These are phyloP conservation scores for Russula brevipes DNA, from an alignment of 768 basidiomycete genomes.

Conservation along the genomic window DNA sequence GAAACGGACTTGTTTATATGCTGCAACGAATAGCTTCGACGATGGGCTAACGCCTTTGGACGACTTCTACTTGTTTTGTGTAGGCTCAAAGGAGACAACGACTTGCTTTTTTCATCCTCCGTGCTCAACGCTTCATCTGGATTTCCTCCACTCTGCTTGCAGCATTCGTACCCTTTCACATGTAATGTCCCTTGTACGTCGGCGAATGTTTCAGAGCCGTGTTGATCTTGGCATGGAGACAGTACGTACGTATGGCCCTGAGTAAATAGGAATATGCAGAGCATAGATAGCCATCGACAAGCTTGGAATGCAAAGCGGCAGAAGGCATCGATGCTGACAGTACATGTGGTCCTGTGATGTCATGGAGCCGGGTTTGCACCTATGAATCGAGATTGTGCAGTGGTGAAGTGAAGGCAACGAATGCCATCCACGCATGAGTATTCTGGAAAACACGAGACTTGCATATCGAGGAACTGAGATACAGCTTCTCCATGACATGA, in stretches of 20 bases:
- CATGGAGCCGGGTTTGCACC: not conserved
- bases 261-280: not conserved
- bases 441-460: no score
- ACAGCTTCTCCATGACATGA: not conserved
- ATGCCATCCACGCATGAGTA: no score
- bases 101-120: slow-evolving; percentile 5
- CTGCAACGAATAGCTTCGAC: not conserved
- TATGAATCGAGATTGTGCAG: not conserved
- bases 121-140: not conserved
- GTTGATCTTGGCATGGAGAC: not conserved
- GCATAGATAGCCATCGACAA: not conserved
- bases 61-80: slow-evolving; percentile 11
- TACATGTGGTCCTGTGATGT: slow-evolving; percentile 12
- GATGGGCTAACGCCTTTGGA: not conserved
- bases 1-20: slow-evolving; percentile 17
- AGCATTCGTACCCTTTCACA: not conserved
- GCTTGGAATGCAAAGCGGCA: slow-evolving; percentile 13
- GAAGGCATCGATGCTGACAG: slow-evolving; percentile 6
- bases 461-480: not conserved
- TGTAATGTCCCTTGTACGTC: not conserved
- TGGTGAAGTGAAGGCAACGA: no score
- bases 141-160: not conserved
- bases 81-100: slow-evolving; percentile 10
- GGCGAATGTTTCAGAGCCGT: not conserved
- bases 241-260: no score